Base-by-base conservation (phyloP, 129 eudicot species). In the Flaveria brownii region DNA sequence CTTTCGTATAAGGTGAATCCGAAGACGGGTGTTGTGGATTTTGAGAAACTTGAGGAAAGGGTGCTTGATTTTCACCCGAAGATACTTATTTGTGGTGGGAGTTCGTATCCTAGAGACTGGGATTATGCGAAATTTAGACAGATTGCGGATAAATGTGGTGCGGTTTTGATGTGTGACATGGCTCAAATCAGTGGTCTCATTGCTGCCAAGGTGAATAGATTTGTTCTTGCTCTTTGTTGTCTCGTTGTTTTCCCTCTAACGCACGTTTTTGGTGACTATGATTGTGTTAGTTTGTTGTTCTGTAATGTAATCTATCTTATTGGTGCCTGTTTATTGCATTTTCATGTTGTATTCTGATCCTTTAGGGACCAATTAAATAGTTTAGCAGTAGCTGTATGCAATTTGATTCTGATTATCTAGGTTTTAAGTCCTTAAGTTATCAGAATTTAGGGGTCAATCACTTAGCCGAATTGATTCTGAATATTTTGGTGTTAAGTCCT, bases 131-230 rank as follows among this genome's bases (percentile, higher is more conserved):
- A 86, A 69, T 88, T 93, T 82, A 85, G 98, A 60, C 96, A 87
- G 84, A 88, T 93, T 82, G 97, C 97, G 7, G 97, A 94, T 49
- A 91, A 86, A 80, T 88, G 93, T 67, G 96, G 97, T 20, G 96
- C 97, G 9, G 85, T 91, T 16, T 89, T 94, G 80, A 80, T 94
- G 91, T 90, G 93, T 80, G 97, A 94, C 68, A 94, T 94, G 98
- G 98, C 98, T 68, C 98, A 94, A 70, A 94, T 87, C 62, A 94
- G 98, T 49, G 98, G 98, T 33, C 96, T 94, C 77, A 81, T 94
- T 87, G 96, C 93, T 73, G 98, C 98, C 23, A 93, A 93, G 98
- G 98, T 93, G 77, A 82, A 3, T 8, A 75, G 7, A 71, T 2
- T 57, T 52, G 49, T 15, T 51, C 39, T 80, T 42, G 20, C 8